phyloP scores from a whole-genome alignment of 148 eudicot species.

The Limonium bicolor region DNA sequence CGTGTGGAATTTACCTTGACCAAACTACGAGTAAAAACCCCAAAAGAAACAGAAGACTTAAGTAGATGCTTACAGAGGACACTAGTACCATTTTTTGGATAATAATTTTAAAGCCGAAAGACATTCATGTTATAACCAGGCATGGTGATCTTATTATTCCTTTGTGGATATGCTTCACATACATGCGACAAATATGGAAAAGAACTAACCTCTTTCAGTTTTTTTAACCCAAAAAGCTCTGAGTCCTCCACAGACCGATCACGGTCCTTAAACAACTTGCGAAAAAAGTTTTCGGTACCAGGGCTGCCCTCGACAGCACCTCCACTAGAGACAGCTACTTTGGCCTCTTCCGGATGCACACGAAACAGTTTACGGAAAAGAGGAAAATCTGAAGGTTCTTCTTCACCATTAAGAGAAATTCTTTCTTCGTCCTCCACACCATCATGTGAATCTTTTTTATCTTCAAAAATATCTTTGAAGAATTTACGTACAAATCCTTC shows the following conservation, averaged over 20 bases:
- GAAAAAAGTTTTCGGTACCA: conserved; percentile 89
- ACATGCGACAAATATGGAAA: neutral
- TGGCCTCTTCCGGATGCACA: conserved; percentile 73
- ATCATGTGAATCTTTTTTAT: conserved; percentile 45
- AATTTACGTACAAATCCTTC: conserved; percentile 84
- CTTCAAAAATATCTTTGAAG: conserved; percentile 79
- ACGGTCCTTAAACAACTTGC: conserved; percentile 86
- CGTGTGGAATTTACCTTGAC: no score
- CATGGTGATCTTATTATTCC: no score
- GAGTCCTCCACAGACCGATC: conserved; percentile 90
- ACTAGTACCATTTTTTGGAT: no score
- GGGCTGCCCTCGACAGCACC: conserved; percentile 80
- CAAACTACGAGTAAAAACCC: no score
- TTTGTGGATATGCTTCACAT: no score
- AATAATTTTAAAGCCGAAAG: no score
- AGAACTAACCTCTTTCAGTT: conserved; percentile 39
- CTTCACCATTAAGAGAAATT: conserved; percentile 49
- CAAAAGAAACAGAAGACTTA: no score
- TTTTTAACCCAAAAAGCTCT: conserved; percentile 65
- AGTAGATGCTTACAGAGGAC: no score
- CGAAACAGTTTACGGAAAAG: conserved; percentile 72
- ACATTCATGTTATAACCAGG: no score
- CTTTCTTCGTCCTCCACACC: conserved; percentile 43
- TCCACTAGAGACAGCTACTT: conserved; percentile 24
- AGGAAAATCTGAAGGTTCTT: conserved; percentile 65